phyloP scores from a whole-genome alignment of 2,329 filamentous ascomycete genomes.

The Fonsecaea pedrosoi region DNA sequence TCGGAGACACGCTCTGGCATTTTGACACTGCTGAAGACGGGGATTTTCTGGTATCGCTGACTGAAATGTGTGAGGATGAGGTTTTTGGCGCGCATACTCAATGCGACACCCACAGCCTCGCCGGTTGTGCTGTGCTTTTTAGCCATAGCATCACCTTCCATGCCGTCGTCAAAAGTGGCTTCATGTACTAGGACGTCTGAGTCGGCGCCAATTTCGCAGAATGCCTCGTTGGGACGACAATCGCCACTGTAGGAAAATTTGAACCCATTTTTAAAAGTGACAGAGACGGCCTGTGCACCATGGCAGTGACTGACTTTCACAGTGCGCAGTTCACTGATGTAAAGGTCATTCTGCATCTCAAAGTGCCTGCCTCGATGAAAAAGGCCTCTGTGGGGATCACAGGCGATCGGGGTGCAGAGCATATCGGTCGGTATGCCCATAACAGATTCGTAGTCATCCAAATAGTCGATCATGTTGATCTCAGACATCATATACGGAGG shows the following conservation, averaged over 20 bases:
- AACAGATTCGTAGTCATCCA: slow-evolving; percentile 78
- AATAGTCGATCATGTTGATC: slow-evolving; percentile 72
- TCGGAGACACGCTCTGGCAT: slow-evolving; percentile 28
- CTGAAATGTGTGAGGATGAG: slow-evolving; percentile 93
- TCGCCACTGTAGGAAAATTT: slow-evolving; percentile 94
- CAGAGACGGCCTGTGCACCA: slow-evolving; percentile 74
- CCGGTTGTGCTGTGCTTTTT: slow-evolving; percentile 91
- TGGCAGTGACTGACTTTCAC: slow-evolving; percentile 78
- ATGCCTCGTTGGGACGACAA: slow-evolving; percentile 77
- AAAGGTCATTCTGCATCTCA: slow-evolving; percentile 28
- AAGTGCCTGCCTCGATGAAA: slow-evolving; percentile 29
- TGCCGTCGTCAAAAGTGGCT: slow-evolving; percentile 91
- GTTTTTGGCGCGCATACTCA: slow-evolving; percentile 77
- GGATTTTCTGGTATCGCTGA: slow-evolving; percentile 85
- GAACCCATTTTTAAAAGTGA: slow-evolving; percentile 80
- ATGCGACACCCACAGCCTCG: slow-evolving; percentile 81
- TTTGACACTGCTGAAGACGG: slow-evolving; percentile 51
- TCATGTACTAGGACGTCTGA: slow-evolving; percentile 91
- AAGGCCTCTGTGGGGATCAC: slow-evolving; percentile 28
- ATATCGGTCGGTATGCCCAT: slow-evolving; percentile 21
- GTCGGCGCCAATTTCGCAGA: slow-evolving; percentile 72
- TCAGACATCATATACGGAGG: slow-evolving; percentile 69
- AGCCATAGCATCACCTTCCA: slow-evolving; percentile 75
- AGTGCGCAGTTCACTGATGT: slow-evolving; percentile 62
- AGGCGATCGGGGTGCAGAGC: slow-evolving; percentile 60